A percentile compares a stretch with the other conserved stretches of the same genome.
Conservation (phyloP, 345 rosid genomes). For the Lepidium aucheri region DNA sequence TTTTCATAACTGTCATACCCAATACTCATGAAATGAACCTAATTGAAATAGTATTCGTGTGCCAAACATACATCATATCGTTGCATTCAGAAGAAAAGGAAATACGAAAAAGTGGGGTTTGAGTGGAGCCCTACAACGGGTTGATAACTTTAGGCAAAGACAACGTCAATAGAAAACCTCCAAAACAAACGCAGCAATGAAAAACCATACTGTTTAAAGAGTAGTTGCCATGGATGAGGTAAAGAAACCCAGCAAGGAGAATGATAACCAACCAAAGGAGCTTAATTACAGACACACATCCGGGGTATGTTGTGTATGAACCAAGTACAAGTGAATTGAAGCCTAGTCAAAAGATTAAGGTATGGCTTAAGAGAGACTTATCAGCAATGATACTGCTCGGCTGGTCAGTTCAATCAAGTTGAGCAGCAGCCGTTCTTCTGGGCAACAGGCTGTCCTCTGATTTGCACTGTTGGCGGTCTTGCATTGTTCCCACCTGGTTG, state of each 20-base stretch:
- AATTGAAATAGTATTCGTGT: too few species aligned
- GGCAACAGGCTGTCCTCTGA: slow-evolving; percentile 63
- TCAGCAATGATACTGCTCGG: neutral
- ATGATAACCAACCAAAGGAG: neutral
- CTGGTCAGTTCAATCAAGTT: slow-evolving; percentile 25
- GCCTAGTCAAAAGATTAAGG: neutral
- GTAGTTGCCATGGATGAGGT: neutral
- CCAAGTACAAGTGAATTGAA: neutral
- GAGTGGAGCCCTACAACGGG: neutral
- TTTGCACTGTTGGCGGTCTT: slow-evolving; percentile 61
- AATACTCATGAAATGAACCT: neutral
- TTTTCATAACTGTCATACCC: slow-evolving; percentile 11
- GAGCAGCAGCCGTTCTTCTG: slow-evolving; percentile 74
- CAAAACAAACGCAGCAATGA: neutral
- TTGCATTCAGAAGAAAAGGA: neutral
- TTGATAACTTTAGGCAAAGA: neutral
- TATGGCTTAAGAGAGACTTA: neutral
- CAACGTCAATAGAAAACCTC: neutral
- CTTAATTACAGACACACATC: slow-evolving; percentile 9
- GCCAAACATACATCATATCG: too few species aligned
- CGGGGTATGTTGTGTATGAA: neutral
- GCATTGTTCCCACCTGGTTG: slow-evolving; percentile 62
- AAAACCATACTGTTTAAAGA: neutral
- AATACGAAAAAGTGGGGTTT: neutral
- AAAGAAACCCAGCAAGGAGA: neutral